Base-by-base conservation (phyloP, 441 rosid species). In the Iberis amara region DNA sequence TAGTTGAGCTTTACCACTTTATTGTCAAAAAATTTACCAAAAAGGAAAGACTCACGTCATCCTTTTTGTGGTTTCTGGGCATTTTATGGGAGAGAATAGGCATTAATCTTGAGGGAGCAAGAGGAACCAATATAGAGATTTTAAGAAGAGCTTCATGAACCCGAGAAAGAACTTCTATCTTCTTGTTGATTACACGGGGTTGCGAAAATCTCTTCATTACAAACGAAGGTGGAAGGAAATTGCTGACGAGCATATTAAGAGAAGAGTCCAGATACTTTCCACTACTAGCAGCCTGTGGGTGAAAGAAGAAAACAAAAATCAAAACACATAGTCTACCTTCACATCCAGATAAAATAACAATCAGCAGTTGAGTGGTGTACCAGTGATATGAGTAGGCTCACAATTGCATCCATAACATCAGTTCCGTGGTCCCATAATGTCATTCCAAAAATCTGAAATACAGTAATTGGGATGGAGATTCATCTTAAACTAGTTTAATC, bases 361-460 rank as follows among this genome's bases (percentile, higher is more conserved):
- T 24, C 40, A 23, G 11, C 26, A 18, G 21, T 23, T 24, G 45
- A 57, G 53, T 18, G 8, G 27, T 45, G 51, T 79, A 88, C 94
- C 78, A 88, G 57, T 39, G 81, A 73, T 47, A 70, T 61, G 59
- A 88, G 55, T 12, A 88, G 71, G 40, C 74, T 82, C 8, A 72
- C 62, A 67, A 83, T 53, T 2, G 91, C 87, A 65, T 85, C 89
- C 75, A 79, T 73, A 39, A 79, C 80, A 71, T 72, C 71, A 47
- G 82, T 75, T 18, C 61, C 70, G 39, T 69, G 76, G 44, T 68
- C 75, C 94, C 96, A 85, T 79, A 85, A 39, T 65, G 66, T 73
- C 87, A 81, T 79, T 38, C 70, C 62, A 73, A 76, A 88, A 51
- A 88, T 73, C 89, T 82, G 77, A 47, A 18, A 47, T 8, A 55